Base-by-base conservation (phyloP, 2,329 filamentous ascomycete genomes). In the Podosphaera xanthii region DNA sequence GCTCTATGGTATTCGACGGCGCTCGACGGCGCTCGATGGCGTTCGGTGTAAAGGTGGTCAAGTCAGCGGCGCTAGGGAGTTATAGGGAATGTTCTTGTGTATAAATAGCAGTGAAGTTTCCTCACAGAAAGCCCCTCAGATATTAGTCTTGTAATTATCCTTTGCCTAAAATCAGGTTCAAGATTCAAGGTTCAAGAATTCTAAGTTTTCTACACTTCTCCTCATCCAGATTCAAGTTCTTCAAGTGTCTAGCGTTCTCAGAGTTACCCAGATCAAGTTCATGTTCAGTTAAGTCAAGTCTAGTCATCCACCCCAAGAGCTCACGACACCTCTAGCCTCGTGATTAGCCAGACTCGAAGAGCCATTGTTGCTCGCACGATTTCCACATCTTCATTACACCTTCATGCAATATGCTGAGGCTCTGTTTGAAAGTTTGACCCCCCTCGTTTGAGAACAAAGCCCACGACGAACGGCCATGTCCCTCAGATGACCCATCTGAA, bases 1-100 rank as follows among this genome's bases (percentile, higher is more conserved):
- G 36, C 10, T 42, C 59, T 66, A 59, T 65, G 64, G 58, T 63
- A 63, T 60, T 64, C 36, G 36, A 40, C 1, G 36, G 36, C 36
- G 36, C n/a, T 44, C 40, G 4, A 44, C 10, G 40, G 40, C 40
- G 40, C n/a, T 44, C 40, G 40, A 44, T 44, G 40, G 40, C 40
- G 40, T 44, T 44, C 40, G 40, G 10, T 44, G 40, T 14, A 14
- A 44, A 44, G 40, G 40, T 44, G 40, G 40, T 14, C 40, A 44
- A 12, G 40, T 44, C 5, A 44, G 40, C 40, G 40, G 40, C 10
- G 40, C 40, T 12, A 44, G 40, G 40, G 40, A 44, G 40, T 44
- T 44, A 44, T 12, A 44, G 40, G 40, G 40, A 12, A 44, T 44
- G 40, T 44, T 14, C 10, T 44, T 44, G 40, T 44, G 40, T 44